phyloP scores from a whole-genome alignment of 108 stramenopile genomes.

The Mediolabrus comicus region DNA sequence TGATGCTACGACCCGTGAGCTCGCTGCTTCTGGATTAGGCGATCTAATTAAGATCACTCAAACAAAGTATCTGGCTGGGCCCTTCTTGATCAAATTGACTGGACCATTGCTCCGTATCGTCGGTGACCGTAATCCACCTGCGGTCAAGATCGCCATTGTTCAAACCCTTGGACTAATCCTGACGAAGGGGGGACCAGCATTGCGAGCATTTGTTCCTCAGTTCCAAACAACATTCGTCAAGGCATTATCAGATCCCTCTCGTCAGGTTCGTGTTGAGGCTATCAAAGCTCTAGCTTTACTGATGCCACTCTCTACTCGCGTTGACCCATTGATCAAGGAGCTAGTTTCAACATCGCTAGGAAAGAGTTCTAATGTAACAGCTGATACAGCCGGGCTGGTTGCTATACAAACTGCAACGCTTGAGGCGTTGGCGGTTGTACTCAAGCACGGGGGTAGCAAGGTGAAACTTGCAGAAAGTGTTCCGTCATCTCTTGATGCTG shows the following conservation, averaged over 20 bases:
- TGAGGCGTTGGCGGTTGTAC: slow-evolving; percentile 68
- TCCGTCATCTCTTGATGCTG: slow-evolving; percentile 78
- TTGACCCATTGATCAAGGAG: slow-evolving; percentile 93
- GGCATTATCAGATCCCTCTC: slow-evolving; percentile 91
- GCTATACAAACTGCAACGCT: slow-evolving; percentile 85
- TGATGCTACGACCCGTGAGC: slow-evolving; percentile 72
- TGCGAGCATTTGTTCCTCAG: slow-evolving; percentile 98
- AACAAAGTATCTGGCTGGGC: slow-evolving; percentile 85
- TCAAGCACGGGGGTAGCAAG: slow-evolving; percentile 75
- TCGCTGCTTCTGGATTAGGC: slow-evolving; percentile 92
- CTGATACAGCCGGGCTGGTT: slow-evolving; percentile 63
- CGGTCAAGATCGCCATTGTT: slow-evolving; percentile 93
- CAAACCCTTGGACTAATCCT: slow-evolving; percentile 88
- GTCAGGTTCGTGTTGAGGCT: slow-evolving; percentile 86
- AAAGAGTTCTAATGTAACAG: slow-evolving; percentile 43
- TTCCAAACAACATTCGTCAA: slow-evolving; percentile 99
- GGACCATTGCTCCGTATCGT: slow-evolving; percentile 98
- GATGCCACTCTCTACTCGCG: slow-evolving; percentile 86
- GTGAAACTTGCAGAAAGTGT: slow-evolving; percentile 83
- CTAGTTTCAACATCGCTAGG: slow-evolving; percentile 77
- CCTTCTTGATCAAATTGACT: slow-evolving; percentile 94
- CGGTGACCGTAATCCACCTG: slow-evolving; percentile 91
- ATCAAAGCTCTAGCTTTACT: slow-evolving; percentile 82
- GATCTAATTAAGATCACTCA: slow-evolving; percentile 91
- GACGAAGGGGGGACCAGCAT: slow-evolving; percentile 87